Evolutionary conservation across 305 asterid species (phyloP).

Genomic region (Fraxinus sp.): DNA sequence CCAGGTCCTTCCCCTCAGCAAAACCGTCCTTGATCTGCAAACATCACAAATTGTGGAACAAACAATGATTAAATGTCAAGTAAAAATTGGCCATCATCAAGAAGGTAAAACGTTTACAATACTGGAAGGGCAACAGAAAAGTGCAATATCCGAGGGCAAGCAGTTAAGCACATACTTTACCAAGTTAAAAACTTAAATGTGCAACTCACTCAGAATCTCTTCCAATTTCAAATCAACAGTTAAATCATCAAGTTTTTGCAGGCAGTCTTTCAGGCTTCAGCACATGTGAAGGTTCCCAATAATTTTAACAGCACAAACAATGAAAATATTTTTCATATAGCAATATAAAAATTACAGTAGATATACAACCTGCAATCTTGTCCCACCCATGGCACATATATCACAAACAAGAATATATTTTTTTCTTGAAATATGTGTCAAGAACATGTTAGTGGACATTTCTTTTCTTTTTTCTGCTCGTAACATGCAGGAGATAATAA

Average conservation of each 20-base stretch:
- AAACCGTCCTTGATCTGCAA: slow-evolving; percentile 75
- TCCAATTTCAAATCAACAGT: background rate
- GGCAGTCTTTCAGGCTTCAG: background rate
- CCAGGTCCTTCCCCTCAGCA: slow-evolving; percentile 76
- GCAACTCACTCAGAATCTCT: background rate
- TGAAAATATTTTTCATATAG: background rate
- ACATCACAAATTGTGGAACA: slow-evolving; percentile 1
- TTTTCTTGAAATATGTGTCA: background rate
- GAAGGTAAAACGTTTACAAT: background rate
- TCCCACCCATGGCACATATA: background rate
- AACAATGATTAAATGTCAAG: background rate
- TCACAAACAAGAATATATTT: background rate
- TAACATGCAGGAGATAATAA: background rate
- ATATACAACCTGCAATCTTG: background rate
- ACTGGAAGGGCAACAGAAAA: background rate
- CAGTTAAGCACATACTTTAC: background rate
- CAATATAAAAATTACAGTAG: background rate
- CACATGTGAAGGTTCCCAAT: background rate
- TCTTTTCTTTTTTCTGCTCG: background rate
- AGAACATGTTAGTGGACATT: background rate
- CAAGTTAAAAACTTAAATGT: background rate
- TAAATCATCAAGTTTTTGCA: background rate
- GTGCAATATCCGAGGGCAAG: background rate
- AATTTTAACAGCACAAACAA: background rate
- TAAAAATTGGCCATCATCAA: background rate